These are phyloP conservation scores for Globisporangium cederbergense DNA, from an alignment of 352 stramenopile species.

Conservation along the genomic window DNA sequence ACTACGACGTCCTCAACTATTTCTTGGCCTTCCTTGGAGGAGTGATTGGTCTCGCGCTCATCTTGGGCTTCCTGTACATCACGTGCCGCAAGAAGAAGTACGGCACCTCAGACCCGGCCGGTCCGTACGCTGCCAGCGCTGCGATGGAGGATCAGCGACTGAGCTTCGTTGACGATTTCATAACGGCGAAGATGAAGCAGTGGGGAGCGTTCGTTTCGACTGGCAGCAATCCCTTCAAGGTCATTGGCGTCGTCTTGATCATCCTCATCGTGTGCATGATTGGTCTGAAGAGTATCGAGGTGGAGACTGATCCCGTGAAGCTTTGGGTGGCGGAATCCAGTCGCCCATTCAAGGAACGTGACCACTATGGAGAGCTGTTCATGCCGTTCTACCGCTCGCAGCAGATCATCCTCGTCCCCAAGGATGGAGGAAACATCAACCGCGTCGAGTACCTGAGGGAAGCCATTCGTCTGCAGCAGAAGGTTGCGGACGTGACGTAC, in stretches of 20 bases:
- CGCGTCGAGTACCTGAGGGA: conserved; percentile 49
- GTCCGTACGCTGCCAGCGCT: conserved; percentile 22
- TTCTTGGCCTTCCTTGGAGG: conserved; percentile 47
- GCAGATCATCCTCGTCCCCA: conserved; percentile 61
- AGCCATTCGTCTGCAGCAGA: conserved; percentile 44
- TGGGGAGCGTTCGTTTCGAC: conserved; percentile 43
- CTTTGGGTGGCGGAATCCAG: conserved; percentile 61
- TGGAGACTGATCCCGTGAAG: conserved; percentile 63
- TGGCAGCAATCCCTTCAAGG: conserved; percentile 33
- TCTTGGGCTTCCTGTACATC: conserved; percentile 38
- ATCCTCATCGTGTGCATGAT: conserved; percentile 32
- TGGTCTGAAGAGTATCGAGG: conserved; percentile 41
- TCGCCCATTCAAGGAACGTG: conserved; percentile 48
- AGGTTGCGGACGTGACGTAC: conserved; percentile 37
- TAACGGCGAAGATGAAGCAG: conserved; percentile 33
- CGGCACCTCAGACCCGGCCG: conserved; percentile 21
- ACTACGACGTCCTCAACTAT: conserved; percentile 46
- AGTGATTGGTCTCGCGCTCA: conserved; percentile 31
- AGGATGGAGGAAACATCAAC: conserved; percentile 55
- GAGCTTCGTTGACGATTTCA: conserved; percentile 42
- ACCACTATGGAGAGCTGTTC: conserved; percentile 62
- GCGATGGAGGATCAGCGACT: conserved; percentile 19
- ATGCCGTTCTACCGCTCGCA: conserved; percentile 73
- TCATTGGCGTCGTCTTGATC: conserved; percentile 35
- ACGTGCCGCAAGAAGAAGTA: conserved; percentile 29